These are phyloP conservation scores for Colletotrichum costaricense DNA, from an alignment of 2,329 filamentous ascomycete genomes.

Conservation along the genomic window DNA sequence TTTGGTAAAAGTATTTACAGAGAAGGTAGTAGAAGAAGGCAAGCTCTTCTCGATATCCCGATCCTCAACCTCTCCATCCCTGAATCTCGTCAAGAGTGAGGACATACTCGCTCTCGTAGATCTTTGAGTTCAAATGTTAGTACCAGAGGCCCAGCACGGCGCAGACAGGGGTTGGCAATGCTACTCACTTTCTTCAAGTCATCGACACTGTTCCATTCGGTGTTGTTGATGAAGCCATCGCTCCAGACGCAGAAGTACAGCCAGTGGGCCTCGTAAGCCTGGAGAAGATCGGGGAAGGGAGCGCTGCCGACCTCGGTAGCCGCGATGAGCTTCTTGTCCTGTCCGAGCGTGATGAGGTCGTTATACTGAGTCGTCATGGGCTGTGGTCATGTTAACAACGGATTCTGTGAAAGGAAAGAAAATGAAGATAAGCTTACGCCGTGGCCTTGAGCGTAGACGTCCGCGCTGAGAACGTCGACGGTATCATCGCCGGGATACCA, in stretches of 20 bases:
- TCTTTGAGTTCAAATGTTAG: slow-evolving; percentile 34
- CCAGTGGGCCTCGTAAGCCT: slow-evolving; percentile 59
- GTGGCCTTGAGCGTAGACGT: slow-evolving; percentile 57
- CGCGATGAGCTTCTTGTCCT: slow-evolving; percentile 59
- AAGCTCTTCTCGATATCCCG: background rate
- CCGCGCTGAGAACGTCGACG: slow-evolving; percentile 59
- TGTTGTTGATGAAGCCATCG: slow-evolving; percentile 54
- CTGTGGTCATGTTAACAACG: slow-evolving; percentile 32
- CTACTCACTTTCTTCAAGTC: slow-evolving; percentile 48
- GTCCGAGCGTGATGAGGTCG: slow-evolving; percentile 52
- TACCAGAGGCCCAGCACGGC: accelerated
- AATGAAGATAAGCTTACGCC: slow-evolving; percentile 46
- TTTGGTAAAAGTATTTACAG: slow-evolving; percentile 6
- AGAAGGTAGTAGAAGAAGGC: background rate
- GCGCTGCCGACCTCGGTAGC: slow-evolving; percentile 59
- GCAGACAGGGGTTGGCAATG: accelerated
- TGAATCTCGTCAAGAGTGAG: slow-evolving; percentile 49
- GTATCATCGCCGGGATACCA: slow-evolving; percentile 61
- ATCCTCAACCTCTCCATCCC: slow-evolving; percentile 41
- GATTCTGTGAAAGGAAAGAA: no score
- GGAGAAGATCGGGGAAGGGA: slow-evolving; percentile 53
- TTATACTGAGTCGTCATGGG: slow-evolving; percentile 58
- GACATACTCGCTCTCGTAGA: slow-evolving; percentile 46
- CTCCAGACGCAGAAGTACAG: slow-evolving; percentile 59
- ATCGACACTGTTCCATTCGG: slow-evolving; percentile 52